Percentiles rank a stretch among this genome's conserved stretches.
Evolutionary conservation across 345 rosid species (phyloP).

Genomic region (Euclidium syriacum): DNA sequence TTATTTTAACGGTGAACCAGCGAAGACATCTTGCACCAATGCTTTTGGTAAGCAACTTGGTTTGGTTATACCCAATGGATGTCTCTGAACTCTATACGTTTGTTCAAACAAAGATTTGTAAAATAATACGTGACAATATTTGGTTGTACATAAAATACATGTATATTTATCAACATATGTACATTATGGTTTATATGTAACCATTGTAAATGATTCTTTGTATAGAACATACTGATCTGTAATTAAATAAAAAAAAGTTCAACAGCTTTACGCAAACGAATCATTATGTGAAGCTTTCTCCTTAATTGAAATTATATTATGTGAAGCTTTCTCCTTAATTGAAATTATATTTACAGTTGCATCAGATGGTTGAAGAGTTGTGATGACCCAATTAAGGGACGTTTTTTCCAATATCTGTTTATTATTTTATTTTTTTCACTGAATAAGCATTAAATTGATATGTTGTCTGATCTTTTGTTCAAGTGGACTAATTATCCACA

Average conservation of each 20-base stretch:
- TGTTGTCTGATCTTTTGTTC: no score
- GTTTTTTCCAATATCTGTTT: no score
- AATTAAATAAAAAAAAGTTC: neutral
- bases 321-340: no score
- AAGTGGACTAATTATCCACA: no score
- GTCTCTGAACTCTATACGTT: conserved; percentile 3
- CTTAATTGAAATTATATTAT: no score
- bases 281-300: no score
- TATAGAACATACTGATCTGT: neutral
- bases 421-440: no score
- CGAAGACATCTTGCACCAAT: conserved; percentile 21
- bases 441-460: no score
- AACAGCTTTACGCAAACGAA: neutral
- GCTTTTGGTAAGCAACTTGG: conserved; percentile 26
- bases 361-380: no score
- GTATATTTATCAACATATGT: neutral
- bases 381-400: no score
- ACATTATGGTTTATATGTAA: neutral
- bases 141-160: neutral
- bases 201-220: neutral
- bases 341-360: no score
- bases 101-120: conserved; percentile 3
- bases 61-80: conserved; percentile 25
- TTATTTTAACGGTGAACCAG: conserved; percentile 10
- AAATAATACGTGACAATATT: neutral